A percentile compares a stretch with the other conserved stretches of the same genome.
phyloP scores from a whole-genome alignment of 176 grass and related monocot species.

The Cymbopogon citratus region DNA sequence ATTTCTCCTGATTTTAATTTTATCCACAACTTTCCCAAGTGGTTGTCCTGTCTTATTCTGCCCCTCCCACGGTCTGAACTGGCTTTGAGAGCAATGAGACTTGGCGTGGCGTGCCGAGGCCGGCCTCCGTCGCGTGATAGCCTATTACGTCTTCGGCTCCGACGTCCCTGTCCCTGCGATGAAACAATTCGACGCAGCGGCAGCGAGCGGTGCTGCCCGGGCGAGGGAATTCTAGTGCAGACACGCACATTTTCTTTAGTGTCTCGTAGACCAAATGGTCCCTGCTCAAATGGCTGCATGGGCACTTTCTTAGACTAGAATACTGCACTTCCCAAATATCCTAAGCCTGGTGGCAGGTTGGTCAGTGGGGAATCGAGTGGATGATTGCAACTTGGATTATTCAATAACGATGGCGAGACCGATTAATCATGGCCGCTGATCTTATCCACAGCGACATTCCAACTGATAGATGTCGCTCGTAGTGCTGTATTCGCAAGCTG shows the following conservation, averaged over 20 bases:
- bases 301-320: conserved; percentile 1
- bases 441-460: conserved; percentile 29
- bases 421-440: conserved; percentile 19
- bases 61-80: background rate
- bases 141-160: background rate
- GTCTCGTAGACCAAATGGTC: background rate
- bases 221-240: background rate
- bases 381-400: conserved; percentile 1
- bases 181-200: conserved; percentile 15
- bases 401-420: background rate
- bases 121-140: background rate
- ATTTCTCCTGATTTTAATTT: conserved; percentile 1
- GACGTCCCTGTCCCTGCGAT: background rate
- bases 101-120: background rate
- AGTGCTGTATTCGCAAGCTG: background rate
- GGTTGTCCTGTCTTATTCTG: conserved; percentile 18
- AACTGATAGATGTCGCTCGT: conserved; percentile 19
- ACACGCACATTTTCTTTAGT: background rate
- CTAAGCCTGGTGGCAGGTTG: background rate
- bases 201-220: background rate
- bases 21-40: background rate
- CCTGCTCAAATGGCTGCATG: background rate
- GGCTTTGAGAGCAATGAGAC: background rate
- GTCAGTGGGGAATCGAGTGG: background rate
- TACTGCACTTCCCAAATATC: background rate